phyloP scores from a whole-genome alignment of 768 basidiomycete genomes.

The Kwoniella dendrophila region DNA sequence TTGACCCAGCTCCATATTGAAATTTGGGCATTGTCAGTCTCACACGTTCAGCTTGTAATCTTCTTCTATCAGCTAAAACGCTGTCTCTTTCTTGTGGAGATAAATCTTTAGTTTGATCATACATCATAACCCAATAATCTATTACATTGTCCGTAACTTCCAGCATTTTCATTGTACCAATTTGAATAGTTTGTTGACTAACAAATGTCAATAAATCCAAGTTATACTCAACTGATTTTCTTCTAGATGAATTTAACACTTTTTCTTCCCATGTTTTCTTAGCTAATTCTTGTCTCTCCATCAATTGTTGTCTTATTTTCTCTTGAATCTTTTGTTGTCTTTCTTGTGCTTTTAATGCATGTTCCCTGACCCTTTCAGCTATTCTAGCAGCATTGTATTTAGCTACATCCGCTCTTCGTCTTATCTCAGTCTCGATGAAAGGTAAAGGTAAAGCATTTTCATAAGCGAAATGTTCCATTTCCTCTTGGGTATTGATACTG shows the following conservation, averaged over 20 bases:
- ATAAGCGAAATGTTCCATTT: conserved; percentile 34
- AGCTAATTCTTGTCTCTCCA: conserved; percentile 20
- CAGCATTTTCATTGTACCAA: conserved; percentile 10
- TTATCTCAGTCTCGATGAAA: conserved; percentile 27
- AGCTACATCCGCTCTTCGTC: background rate
- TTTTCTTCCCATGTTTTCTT: conserved; percentile 34
- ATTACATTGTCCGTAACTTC: conserved; percentile 24
- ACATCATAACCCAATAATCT: conserved; percentile 27
- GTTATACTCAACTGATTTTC: conserved; percentile 8
- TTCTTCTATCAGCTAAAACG: conserved; percentile 6
- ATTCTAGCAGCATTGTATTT: background rate
- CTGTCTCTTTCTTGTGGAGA: conserved; percentile 1
- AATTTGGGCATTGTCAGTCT: background rate
- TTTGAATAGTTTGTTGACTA: conserved; percentile 22
- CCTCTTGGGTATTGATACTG: conserved; percentile 21
- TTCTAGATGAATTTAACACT: conserved; percentile 19
- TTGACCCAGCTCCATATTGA: background rate
- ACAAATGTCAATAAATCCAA: conserved; percentile 32
- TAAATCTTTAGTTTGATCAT: conserved; percentile 5
- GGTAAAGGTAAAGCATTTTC: conserved; percentile 26
- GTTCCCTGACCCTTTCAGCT: background rate
- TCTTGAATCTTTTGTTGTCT: conserved; percentile 26
- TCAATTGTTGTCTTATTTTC: conserved; percentile 32
- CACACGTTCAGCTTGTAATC: background rate
- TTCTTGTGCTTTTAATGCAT: background rate